phyloP scores from a whole-genome alignment of 176 grass and related monocot species.

The Aegilops sharonensis region DNA sequence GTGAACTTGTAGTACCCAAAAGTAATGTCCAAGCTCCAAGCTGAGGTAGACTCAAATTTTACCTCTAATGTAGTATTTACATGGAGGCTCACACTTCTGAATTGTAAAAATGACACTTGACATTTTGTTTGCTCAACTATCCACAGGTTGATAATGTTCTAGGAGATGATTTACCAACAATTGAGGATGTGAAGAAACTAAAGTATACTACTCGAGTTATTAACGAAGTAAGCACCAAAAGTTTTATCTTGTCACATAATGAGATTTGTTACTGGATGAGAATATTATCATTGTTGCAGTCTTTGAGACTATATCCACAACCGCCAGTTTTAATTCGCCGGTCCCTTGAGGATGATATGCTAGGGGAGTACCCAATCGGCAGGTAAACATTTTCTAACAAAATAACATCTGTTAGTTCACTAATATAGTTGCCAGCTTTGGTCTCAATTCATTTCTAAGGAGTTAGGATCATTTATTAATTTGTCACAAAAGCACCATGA shows the following conservation, averaged over 20 bases:
- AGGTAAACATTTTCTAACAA: constrained; percentile 44
- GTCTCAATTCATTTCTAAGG: neutral
- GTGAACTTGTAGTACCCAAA: constrained; percentile 61
- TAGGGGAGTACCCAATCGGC: constrained; percentile 77
- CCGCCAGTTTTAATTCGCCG: constrained; percentile 93
- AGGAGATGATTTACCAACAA: constrained; percentile 71
- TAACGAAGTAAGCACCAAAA: constrained; percentile 70
- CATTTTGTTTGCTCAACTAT: constrained; percentile 12
- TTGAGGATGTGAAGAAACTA: constrained; percentile 86
- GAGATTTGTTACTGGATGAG: neutral
- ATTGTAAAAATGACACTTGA: neutral
- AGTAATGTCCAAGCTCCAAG: constrained; percentile 84
- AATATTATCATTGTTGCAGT: constrained; percentile 52
- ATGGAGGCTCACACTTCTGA: neutral
- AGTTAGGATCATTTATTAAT: neutral
- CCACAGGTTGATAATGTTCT: constrained; percentile 77
- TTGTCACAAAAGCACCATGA: neutral
- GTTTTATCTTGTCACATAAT: neutral
- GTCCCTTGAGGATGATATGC: constrained; percentile 81
- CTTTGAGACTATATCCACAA: constrained; percentile 93
- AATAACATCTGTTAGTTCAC: neutral
- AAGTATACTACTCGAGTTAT: constrained; percentile 93
- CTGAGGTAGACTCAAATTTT: constrained; percentile 62
- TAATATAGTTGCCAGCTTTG: neutral
- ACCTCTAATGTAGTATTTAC: neutral